phyloP scores from a whole-genome alignment of 2,329 filamentous ascomycete species.

The Exophiala sp. region DNA sequence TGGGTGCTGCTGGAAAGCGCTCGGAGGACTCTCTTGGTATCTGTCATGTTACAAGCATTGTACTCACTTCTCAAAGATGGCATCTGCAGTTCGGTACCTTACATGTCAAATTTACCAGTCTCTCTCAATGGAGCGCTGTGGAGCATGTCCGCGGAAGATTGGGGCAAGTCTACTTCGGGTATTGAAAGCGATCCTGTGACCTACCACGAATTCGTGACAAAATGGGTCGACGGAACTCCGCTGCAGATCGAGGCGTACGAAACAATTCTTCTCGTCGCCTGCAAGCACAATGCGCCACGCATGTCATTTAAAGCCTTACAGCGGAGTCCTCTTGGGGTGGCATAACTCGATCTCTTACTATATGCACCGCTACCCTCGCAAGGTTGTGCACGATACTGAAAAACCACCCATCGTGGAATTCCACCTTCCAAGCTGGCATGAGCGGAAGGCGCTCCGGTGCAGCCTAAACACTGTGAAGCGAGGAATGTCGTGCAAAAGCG shows the following conservation, averaged over 20 bases:
- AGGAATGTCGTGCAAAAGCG: too few relatives aligned
- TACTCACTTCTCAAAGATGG: conserved; percentile 4
- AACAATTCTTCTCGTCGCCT: conserved; percentile 4
- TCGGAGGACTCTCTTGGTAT: not conserved
- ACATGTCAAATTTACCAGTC: not conserved
- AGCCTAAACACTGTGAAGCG: too few relatives aligned
- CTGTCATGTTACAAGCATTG: conserved; percentile 4
- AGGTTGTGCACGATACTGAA: too few relatives aligned
- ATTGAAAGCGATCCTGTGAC: not conserved
- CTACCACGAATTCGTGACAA: conserved; percentile 1
- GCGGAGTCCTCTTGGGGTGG: too few relatives aligned
- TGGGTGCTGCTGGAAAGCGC: conserved; percentile 5
- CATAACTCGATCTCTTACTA: too few relatives aligned
- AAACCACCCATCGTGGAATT: too few relatives aligned
- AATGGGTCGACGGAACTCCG: conserved; percentile 1
- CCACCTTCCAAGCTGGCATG: too few relatives aligned
- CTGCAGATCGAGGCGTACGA: conserved; percentile 2
- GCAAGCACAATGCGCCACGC: conserved; percentile 3
- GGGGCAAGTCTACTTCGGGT: not conserved
- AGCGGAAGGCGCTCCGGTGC: too few relatives aligned
- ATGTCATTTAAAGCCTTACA: too few relatives aligned
- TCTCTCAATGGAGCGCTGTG: not conserved
- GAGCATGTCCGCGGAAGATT: not conserved
- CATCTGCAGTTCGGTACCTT: not conserved
- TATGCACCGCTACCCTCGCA: too few relatives aligned